These are phyloP conservation scores for Metschnikowia picachoensis DNA, from an alignment of 805 yeast genomes.

Conservation along the genomic window DNA sequence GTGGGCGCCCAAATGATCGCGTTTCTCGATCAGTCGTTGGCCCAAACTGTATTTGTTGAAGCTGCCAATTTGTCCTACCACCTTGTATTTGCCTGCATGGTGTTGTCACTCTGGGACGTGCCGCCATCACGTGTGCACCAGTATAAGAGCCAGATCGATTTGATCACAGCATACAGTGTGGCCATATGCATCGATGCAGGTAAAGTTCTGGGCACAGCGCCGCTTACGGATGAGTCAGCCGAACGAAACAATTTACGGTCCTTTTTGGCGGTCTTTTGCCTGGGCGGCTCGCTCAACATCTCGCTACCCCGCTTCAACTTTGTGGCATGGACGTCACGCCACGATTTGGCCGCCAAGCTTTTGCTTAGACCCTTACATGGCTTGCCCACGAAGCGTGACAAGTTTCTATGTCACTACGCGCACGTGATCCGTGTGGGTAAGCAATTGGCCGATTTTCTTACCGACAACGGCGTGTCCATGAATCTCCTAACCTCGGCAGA, in stretches of 20 bases:
- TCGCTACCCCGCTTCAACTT: slow-evolving; percentile 49
- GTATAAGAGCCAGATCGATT: slow-evolving; percentile 48
- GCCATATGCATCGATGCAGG: slow-evolving; percentile 50
- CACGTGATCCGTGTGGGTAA: slow-evolving; percentile 47
- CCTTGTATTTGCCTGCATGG: slow-evolving; percentile 41
- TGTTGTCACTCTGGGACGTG: slow-evolving; percentile 49
- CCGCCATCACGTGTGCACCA: slow-evolving; percentile 52
- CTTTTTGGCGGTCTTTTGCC: slow-evolving; percentile 45
- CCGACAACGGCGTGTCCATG: slow-evolving; percentile 4
- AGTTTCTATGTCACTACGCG: slow-evolving; percentile 42
- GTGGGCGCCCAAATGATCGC: slow-evolving; percentile 40
- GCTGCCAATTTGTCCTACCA: slow-evolving; percentile 41
- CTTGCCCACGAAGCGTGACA: slow-evolving; percentile 6
- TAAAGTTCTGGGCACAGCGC: slow-evolving; percentile 11
- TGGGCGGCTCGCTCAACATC: slow-evolving; percentile 49
- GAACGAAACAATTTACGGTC: slow-evolving; percentile 35
- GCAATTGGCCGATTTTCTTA: slow-evolving; percentile 38
- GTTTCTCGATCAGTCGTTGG: slow-evolving; percentile 43
- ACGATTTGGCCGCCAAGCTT: slow-evolving; percentile 30
- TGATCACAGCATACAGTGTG: slow-evolving; percentile 42
- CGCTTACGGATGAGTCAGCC: slow-evolving; percentile 18
- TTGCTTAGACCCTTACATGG: slow-evolving; percentile 10
- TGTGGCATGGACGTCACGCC: slow-evolving; percentile 45
- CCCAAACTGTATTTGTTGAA: slow-evolving; percentile 40
- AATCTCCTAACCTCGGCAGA: slow-evolving; percentile 10